Base-by-base conservation (phyloP, 2,329 filamentous ascomycete species). In the Aspergillus sp. region DNA sequence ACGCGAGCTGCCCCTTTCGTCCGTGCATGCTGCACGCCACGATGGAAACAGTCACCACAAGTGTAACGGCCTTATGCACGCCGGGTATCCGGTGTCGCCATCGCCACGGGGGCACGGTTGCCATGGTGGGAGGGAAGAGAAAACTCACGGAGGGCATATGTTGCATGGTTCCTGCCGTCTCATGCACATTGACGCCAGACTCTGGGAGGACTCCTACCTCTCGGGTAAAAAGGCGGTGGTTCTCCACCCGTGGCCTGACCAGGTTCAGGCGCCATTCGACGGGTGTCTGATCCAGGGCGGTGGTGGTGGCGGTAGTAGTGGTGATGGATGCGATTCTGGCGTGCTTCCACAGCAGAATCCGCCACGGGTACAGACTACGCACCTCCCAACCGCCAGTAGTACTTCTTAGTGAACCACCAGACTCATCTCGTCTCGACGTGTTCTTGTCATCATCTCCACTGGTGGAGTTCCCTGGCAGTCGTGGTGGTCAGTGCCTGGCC, bases 21-120 rank as follows among this genome's bases (percentile, higher is more conserved):
- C 52, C 42, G 57, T 58, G 57, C 59, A 58, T 50, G 20, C 57
- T 57, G 58, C 58, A 60, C 50, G 42, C 56, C 56, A 60, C 52
- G 16, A 50, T 47, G 11, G 32, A 50, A 33, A 40, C 32, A 36
- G 33, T 24, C 26, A 17, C 19, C 19, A 42, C 17, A 22, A 17
- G 40, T 36, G 45, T 53, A 54, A 54, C 56, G 56, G 54, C 51
- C 50, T 53, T 47, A 52, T 58, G 56, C 56, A 56, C 44, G 45
- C 22, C 33, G 32, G 33, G 32, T 45, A 36, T 33, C 32, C 17
- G 19, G 24, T 53, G 51, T 41, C 30, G n/a, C 24, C 45, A 38
- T 26, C 22, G 49, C 33, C 33, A 42, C 40, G 16, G 26, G 36
- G 40, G 30, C n/a, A 35, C 2, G 17, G 42, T 24, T 24, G 42